Percentiles rank a stretch among this genome's conserved stretches.
phyloP scores from a whole-genome alignment of 495 filamentous ascomycete species.

The Jackrogersella multiformis region DNA sequence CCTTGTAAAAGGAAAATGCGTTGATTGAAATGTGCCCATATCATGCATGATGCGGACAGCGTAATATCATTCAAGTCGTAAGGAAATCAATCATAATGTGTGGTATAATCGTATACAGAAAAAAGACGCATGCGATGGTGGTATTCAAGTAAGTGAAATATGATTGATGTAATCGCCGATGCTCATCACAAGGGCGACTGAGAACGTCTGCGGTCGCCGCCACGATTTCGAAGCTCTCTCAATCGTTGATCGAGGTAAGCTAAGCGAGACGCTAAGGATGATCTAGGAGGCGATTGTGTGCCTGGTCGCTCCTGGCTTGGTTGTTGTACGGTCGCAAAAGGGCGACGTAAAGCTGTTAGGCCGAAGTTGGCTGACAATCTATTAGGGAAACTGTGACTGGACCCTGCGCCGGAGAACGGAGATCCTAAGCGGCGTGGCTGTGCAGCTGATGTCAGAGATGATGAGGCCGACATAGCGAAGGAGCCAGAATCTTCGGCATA shows the following conservation, averaged over 20 bases:
- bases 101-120: slow-evolving; percentile 39
- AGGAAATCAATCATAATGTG: slow-evolving; percentile 44
- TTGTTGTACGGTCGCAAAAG: slow-evolving; percentile 58
- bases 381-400: slow-evolving; percentile 62
- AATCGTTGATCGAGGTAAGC: slow-evolving; percentile 62
- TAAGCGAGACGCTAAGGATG: slow-evolving; percentile 55
- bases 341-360: slow-evolving; percentile 54
- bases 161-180: background rate
- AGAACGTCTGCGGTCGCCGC: slow-evolving; percentile 46
- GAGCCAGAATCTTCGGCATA: slow-evolving; percentile 4
- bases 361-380: slow-evolving; percentile 54
- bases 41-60: slow-evolving; percentile 31
- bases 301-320: slow-evolving; percentile 39
- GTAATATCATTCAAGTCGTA: slow-evolving; percentile 46
- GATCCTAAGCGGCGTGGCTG: slow-evolving; percentile 60
- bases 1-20: slow-evolving; percentile 13
- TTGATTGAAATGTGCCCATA: slow-evolving; percentile 9
- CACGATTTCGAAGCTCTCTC: slow-evolving; percentile 57
- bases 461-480: slow-evolving; percentile 25
- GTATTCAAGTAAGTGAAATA: slow-evolving; percentile 9
- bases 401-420: slow-evolving; percentile 55
- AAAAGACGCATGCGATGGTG: slow-evolving; percentile 17
- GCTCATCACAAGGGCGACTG: slow-evolving; percentile 53
- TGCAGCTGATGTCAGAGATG: slow-evolving; percentile 33
- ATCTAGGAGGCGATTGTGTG: slow-evolving; percentile 46